Evolutionary conservation across 108 stramenopile genomes (phyloP).

Genomic region (Cyclostephanos invisitatus): DNA sequence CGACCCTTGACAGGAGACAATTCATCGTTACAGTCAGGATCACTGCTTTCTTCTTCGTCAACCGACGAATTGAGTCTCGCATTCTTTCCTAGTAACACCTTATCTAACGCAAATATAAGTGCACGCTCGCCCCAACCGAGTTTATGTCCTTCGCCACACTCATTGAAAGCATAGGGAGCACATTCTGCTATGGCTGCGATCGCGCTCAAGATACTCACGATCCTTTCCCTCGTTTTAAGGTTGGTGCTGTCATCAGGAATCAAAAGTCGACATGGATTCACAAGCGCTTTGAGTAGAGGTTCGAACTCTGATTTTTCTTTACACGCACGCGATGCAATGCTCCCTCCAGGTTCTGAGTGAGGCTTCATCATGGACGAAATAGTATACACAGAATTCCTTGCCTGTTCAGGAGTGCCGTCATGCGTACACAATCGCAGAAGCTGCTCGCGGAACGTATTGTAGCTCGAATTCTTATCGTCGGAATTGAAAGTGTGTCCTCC

Average conservation of each 20-base stretch:
- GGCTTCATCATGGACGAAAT: conserved; percentile 59
- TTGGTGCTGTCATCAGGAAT: conserved; percentile 48
- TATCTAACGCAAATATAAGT: conserved; percentile 66
- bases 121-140: conserved; percentile 57
- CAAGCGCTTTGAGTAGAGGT: conserved; percentile 60
- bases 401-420: conserved; percentile 82
- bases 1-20: conserved; percentile 33
- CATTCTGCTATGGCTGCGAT: conserved; percentile 69
- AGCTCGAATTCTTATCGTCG: conserved; percentile 20
- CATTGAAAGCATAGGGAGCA: conserved; percentile 65
- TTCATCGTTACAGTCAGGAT: conserved; percentile 41
- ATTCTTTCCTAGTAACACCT: conserved; percentile 55
- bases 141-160: conserved; percentile 33
- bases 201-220: conserved; percentile 64
- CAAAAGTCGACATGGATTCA: conserved; percentile 57
- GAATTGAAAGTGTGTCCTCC: not conserved
- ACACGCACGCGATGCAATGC: conserved; percentile 28
- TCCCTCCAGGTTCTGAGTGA: conserved; percentile 16
- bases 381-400: conserved; percentile 72
- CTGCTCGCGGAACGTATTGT: conserved; percentile 42
- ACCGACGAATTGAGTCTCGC: conserved; percentile 21
- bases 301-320: conserved; percentile 53
- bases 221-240: conserved; percentile 46
- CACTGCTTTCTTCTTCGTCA: conserved; percentile 41
- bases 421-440: conserved; percentile 61